Evolutionary conservation across 2,329 filamentous ascomycete species (phyloP), one percentile per base, ranked within the genome.

Genomic region (Biscogniauxia marginata): DNA sequence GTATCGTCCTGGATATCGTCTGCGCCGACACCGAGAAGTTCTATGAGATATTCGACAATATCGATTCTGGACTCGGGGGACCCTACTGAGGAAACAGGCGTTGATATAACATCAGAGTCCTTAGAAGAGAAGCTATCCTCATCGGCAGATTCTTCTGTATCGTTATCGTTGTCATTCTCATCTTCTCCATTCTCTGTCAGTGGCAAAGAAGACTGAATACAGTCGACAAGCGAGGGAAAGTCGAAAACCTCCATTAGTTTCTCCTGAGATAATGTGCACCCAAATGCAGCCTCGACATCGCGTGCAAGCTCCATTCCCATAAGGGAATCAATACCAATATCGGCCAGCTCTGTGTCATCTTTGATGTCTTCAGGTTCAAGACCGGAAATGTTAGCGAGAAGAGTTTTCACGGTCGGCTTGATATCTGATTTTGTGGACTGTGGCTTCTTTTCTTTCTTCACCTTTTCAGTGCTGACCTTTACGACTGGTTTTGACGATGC

Each of bases 301-400:
- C 68, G 67, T 1, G 65, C 70, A 20, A 81, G 53, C 58, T 81
- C 78, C 74, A 79, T 80, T 1, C 70, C 75, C 72, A 79, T 75
- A 0, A 81, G 68, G 0, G 78, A 81, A 60, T 81, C 79, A 25
- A 81, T 77, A 1, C 78, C 78, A 1, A 79, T 48, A 30, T 78
- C 73, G 7, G 65, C 71, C 16, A 79, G 65, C 4, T 69, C 61
- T 2, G 59, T 61, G 19, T 73, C 68, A 16, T 59, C 45, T 16
- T 67, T 65, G 7, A 79, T 71, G 16, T 78, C 73, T 2, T 59
- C 52, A 0, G 61, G 24, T 23, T 75, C 72, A 4, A 76, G 47
- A 18, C 74, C 73, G 1, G 71, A 69, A 0, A 75, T 53, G 8
- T 72, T 59, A 11, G 59, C 53, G 0, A 69, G 43, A 6, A 69